Percentiles rank a stretch among this genome's conserved stretches.
Evolutionary conservation across 202 grass and related monocot species (phyloP).

Genomic region (Panicum hallii): DNA sequence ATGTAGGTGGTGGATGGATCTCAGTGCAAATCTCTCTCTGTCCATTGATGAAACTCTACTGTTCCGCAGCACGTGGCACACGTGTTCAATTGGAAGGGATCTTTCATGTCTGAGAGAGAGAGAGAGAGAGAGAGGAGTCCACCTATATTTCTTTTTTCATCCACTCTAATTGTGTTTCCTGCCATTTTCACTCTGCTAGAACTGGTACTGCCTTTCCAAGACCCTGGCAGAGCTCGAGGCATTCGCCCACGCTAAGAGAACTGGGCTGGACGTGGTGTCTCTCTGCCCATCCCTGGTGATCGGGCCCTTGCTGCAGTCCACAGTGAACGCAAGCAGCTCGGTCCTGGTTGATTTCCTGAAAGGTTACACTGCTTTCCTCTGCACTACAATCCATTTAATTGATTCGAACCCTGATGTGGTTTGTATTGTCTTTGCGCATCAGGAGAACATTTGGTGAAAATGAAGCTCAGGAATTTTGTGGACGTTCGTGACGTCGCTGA

Average conservation of each 20-base stretch:
- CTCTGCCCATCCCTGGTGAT: constrained; percentile 71
- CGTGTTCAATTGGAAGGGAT: background rate
- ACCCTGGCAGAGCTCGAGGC: constrained; percentile 76
- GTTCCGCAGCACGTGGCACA: too few species aligned
- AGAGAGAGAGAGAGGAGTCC: too few species aligned
- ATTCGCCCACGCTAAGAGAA: constrained; percentile 52
- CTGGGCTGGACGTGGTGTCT: constrained; percentile 56
- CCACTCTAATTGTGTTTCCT: background rate
- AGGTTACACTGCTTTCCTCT: constrained; percentile 47
- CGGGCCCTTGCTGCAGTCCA: constrained; percentile 71
- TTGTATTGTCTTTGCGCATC: background rate
- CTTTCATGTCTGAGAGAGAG: too few species aligned
- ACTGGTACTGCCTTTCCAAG: constrained; percentile 78
- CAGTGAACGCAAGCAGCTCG: constrained; percentile 62
- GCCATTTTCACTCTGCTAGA: constrained; percentile 35
- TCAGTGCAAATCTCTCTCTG: too few species aligned
- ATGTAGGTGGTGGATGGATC: too few species aligned
- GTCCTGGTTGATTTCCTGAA: constrained; percentile 60
- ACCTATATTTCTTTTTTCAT: background rate
- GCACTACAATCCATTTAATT: background rate
- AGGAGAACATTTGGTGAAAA: constrained; percentile 55
- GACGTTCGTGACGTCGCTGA: constrained; percentile 71
- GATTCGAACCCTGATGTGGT: background rate
- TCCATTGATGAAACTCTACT: too few species aligned
- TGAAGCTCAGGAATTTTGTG: constrained; percentile 45